These are phyloP conservation scores for Pythium oligandrum DNA, from an alignment of 352 stramenopile genomes.

Conservation along the genomic window DNA sequence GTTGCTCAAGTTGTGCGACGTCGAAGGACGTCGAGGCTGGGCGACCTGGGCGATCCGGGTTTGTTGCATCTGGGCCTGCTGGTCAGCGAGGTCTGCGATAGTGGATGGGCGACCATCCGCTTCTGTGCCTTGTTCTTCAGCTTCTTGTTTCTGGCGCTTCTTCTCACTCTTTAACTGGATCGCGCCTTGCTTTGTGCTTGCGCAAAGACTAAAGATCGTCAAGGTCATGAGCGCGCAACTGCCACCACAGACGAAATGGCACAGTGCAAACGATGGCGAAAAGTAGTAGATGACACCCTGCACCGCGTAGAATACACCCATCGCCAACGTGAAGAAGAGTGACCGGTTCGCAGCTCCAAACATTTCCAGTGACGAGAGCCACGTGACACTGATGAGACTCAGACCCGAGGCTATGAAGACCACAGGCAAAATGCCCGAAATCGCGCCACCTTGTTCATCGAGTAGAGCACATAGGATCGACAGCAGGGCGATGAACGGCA, in stretches of 20 bases:
- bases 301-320: slow-evolving; percentile 58
- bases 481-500: slow-evolving; percentile 65
- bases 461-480: slow-evolving; percentile 58
- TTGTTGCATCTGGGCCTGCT: slow-evolving; percentile 41
- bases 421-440: slow-evolving; percentile 51
- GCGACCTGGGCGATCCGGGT: slow-evolving; percentile 44
- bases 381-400: slow-evolving; percentile 69
- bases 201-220: slow-evolving; percentile 71
- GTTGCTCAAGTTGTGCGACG: slow-evolving; percentile 1
- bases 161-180: slow-evolving; percentile 88
- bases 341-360: slow-evolving; percentile 61
- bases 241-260: slow-evolving; percentile 49
- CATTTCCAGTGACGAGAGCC: slow-evolving; percentile 76
- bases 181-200: slow-evolving; percentile 73
- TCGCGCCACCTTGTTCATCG: slow-evolving; percentile 28
- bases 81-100: slow-evolving; percentile 20
- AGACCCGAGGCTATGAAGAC: slow-evolving; percentile 62
- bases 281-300: slow-evolving; percentile 54
- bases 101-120: slow-evolving; percentile 15
- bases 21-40: slow-evolving; percentile 6
- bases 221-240: slow-evolving; percentile 41
- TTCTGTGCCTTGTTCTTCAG: slow-evolving; percentile 17
- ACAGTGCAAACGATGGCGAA: slow-evolving; percentile 51
- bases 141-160: slow-evolving; percentile 42
- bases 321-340: slow-evolving; percentile 62